Evolutionary conservation across 192 early-diverging fungal species (phyloP), one percentile per base, ranked within the genome.

Genomic region (Tieghemiomyces parasiticus): DNA sequence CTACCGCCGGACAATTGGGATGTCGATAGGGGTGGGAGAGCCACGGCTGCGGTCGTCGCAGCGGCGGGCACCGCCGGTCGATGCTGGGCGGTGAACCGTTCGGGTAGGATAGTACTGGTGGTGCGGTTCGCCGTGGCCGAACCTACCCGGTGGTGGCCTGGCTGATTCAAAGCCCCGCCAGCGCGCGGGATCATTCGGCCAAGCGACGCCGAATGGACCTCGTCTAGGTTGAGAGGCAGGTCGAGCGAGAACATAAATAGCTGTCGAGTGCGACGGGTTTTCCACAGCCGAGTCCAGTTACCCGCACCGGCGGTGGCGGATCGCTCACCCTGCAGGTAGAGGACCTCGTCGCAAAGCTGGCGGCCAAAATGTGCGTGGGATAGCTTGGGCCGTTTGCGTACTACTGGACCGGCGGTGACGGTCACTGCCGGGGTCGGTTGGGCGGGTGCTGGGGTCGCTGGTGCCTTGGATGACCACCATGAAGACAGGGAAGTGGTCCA

Each of bases 391-490:
- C 50, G 26, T 47, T 47, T n/a, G n/a, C n/a, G 46, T 24, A 47
- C 20, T 47, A 19, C 20, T 47, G 46, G 46, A 47, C 20, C 46
- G 46, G 46, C 19, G 25, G 46, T 3, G 3, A 47, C 46, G 20
- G 46, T 47, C 8, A 24, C 20, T 22, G 19, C 46, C 46, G n/a
- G n/a, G n/a, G n/a, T n/a, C n/a, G n/a, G n/a, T n/a, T n/a, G n/a
- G n/a, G n/a, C n/a, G n/a, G n/a, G n/a, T n/a, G n/a, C n/a, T n/a
- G n/a, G n/a, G n/a, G n/a, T n/a, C n/a, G n/a, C n/a, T n/a, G n/a
- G n/a, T n/a, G n/a, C n/a, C n/a, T n/a, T n/a, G 46, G 46, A 24
- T 25, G 50, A 52, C 50, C 50, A 52, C 50, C 50, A 52, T 13
- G 50, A 52, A 14, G 50, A 52, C 26, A 52, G 24, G 2, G 50